phyloP scores from a whole-genome alignment of 768 basidiomycete species.

The Lactarius tabidus region DNA sequence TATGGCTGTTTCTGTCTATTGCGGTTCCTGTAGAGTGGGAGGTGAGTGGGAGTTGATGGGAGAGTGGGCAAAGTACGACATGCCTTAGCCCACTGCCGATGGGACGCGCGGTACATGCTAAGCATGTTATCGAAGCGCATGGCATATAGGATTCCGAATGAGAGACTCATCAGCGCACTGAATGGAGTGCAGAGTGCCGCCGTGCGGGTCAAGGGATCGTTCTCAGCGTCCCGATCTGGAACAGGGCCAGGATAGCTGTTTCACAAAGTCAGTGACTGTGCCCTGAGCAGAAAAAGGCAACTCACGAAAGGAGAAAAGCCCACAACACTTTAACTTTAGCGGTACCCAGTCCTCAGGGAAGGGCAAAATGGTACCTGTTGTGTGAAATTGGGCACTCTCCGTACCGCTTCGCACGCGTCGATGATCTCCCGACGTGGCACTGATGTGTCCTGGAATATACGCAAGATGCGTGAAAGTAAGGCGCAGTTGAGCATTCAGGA shows the following conservation, averaged over 20 bases:
- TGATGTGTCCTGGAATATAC: conserved; percentile 74
- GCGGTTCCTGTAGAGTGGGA: conserved; percentile 48
- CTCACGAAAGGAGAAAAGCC: conserved; percentile 41
- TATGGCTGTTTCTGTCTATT: conserved; percentile 43
- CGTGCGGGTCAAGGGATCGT: conserved; percentile 60
- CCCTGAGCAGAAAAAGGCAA: neutral
- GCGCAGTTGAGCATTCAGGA: conserved; percentile 49
- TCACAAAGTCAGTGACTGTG: conserved; percentile 1
- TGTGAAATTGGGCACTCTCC: neutral
- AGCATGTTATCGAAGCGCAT: conserved; percentile 69
- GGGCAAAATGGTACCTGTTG: conserved; percentile 23
- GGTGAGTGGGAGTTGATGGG: conserved; percentile 2
- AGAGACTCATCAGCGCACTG: conserved; percentile 65
- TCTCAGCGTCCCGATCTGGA: conserved; percentile 51
- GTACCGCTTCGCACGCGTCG: conserved; percentile 28
- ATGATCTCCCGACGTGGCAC: conserved; percentile 52
- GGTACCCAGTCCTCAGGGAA: conserved; percentile 39
- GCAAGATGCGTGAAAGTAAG: conserved; percentile 77
- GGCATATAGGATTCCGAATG: conserved; percentile 71
- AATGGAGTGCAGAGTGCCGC: conserved; percentile 60
- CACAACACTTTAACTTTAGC: conserved; percentile 62
- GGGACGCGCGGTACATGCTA: conserved; percentile 64
- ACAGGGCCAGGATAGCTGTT: conserved; percentile 69
- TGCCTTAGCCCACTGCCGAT: conserved; percentile 75
- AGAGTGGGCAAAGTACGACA: neutral